Conservation (phyloP, 2,329 filamentous ascomycete species). For the Proliferodiscus dingleyae region DNA sequence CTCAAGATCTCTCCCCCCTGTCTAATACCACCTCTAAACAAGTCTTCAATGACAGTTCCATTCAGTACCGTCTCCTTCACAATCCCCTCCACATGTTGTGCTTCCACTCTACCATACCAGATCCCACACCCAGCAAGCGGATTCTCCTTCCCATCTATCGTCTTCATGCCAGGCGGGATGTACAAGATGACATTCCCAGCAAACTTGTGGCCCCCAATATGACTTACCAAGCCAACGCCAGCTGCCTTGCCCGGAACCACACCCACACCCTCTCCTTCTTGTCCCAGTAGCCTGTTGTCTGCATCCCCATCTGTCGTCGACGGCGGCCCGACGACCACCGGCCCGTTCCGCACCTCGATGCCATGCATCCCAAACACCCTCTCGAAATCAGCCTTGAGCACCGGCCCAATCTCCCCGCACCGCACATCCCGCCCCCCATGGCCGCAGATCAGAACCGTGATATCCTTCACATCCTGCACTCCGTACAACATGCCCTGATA, state of each 20-base stretch:
- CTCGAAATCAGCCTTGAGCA: conserved; percentile 68
- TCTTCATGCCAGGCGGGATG: conserved; percentile 52
- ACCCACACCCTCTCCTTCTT: conserved; percentile 32
- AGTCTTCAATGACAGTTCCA: conserved; percentile 63
- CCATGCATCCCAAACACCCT: conserved; percentile 47
- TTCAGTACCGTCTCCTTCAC: conserved; percentile 63
- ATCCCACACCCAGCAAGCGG: conserved; percentile 66
- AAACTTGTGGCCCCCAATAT: conserved; percentile 81
- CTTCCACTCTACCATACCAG: conserved; percentile 78
- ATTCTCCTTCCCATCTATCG: conserved; percentile 41
- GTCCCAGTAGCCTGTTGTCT: background rate
- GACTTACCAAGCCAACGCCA: conserved; percentile 66
- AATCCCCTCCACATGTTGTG: conserved; percentile 70
- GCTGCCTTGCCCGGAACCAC: conserved; percentile 38
- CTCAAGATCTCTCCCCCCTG: conserved; percentile 45
- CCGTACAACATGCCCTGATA: conserved; percentile 48
- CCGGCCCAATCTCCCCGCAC: conserved; percentile 75
- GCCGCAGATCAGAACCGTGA: conserved; percentile 81
- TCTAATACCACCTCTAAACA: conserved; percentile 67
- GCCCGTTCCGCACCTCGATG: conserved; percentile 43
- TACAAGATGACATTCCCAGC: conserved; percentile 83
- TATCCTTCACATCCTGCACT: conserved; percentile 59
- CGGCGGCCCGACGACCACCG: conserved; percentile 38
- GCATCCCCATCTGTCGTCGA: no score
- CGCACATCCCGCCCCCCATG: conserved; percentile 77